These are phyloP conservation scores for Acanthamoeba healyi DNA, from an alignment of 208 protist genomes.

Conservation along the genomic window DNA sequence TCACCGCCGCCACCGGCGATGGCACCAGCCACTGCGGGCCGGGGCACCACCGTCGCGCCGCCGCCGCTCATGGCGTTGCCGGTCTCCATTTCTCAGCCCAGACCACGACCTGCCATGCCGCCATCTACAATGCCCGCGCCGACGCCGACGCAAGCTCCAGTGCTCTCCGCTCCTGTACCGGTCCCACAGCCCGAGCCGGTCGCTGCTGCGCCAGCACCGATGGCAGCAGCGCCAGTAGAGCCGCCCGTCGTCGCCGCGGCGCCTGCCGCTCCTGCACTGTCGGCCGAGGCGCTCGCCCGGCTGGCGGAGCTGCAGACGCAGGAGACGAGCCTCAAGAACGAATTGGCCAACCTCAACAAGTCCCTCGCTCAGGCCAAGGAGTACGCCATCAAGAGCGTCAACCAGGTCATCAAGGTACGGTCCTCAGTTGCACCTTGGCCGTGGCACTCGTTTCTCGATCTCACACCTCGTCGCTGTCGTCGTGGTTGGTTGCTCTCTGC, in stretches of 20 bases:
- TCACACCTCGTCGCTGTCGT: too few relatives aligned
- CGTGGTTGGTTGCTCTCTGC: not conserved
- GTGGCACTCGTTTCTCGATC: not conserved
- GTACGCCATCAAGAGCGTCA: conserved; percentile 2
- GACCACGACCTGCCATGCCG: not conserved
- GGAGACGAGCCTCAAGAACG: not conserved
- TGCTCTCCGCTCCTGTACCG: too few relatives aligned
- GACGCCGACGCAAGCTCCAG: too few relatives aligned
- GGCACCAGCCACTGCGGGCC: not conserved
- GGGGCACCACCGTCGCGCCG: not conserved
- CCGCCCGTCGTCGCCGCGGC: too few relatives aligned
- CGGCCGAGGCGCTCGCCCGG: conserved; percentile 1
- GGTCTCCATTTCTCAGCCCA: conserved; percentile 1
- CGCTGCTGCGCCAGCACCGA: too few relatives aligned
- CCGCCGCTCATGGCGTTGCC: conserved; percentile 25
- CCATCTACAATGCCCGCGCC: not conserved
- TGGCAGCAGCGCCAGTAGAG: not conserved
- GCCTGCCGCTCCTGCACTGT: not conserved
- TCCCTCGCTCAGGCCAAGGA: not conserved
- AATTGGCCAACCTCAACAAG: conserved; percentile 59
- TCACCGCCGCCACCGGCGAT: not conserved
- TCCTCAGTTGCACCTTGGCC: not conserved
- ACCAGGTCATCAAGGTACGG: conserved; percentile 13
- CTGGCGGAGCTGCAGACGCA: conserved; percentile 21
- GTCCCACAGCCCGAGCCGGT: too few relatives aligned